Base-by-base conservation (phyloP, 2,329 filamentous ascomycete species). In the Talaromyces sp. region DNA sequence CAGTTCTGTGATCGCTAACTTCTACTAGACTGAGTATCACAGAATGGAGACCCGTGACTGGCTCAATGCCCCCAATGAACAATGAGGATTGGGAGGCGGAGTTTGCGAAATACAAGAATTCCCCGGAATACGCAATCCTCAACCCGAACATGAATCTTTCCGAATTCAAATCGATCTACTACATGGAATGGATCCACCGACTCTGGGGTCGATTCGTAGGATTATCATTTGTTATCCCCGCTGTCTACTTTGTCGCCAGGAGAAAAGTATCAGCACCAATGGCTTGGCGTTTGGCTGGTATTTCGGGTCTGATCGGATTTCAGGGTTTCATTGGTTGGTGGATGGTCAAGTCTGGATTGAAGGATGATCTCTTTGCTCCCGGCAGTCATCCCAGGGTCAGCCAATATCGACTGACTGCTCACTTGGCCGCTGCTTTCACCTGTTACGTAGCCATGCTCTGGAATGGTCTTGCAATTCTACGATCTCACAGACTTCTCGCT, bases 141-240 rank as follows among this genome's bases (percentile, higher is more conserved):
- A 99, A 99, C 77, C 88, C 92, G 33, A 84, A 90, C 72, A 99
- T 99, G 94, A 88, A 84, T 33, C 80, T 99, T 58, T 83, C 86
- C 59, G 94, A 99, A 72, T 99, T 97, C 79, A 97, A 97, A 76
- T 88, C 94, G 72, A 99, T 99, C 65, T 99, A 97, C 82, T 99
- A 89, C 74, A 97, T 97, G 94, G 94, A 99, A 80, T 99, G 94
- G 94, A 86, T 87, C 43, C 94, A 99, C 75, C 85, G 94, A 31
- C 81, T 97, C 57, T 97, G 94, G 92, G 94, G 94, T 46, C 87
- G 94, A 63, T 81, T 96, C 66, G 89, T 99, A 59, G 94, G 94
- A 60, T 75, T 97, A 62, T 88, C 90, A 53, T 97, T 97, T 73
- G 85, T 96, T 50, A 70, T 97, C 1, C 94, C 94, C 1, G 89